These are phyloP conservation scores for Cytospora piceicola DNA, from an alignment of 2,329 filamentous ascomycete genomes.

Conservation along the genomic window DNA sequence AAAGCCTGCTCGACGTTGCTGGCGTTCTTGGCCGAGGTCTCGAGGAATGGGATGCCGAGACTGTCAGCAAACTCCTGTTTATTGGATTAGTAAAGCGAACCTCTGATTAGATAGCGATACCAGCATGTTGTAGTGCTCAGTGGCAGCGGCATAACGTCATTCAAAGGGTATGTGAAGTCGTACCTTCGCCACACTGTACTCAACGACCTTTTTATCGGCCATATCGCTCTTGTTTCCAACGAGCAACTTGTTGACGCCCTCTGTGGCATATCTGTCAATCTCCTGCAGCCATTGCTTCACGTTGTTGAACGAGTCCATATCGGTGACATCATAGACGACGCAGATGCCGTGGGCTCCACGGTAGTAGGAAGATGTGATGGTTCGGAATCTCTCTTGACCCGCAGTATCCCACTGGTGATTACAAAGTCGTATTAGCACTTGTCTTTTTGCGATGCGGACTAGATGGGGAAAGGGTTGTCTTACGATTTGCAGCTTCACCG, in stretches of 20 bases:
- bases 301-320: conserved; percentile 99
- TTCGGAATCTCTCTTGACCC: conserved; percentile 98
- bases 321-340: conserved; percentile 99
- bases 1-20: conserved; percentile 99
- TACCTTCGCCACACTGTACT: conserved; percentile 99
- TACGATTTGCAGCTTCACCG: conserved; percentile 99
- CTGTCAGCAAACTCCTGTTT: conserved; percentile 95
- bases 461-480: conserved; percentile 42
- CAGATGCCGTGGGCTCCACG: conserved; percentile 98
- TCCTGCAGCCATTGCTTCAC: conserved; percentile 99
- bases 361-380: conserved; percentile 99
- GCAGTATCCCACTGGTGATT: conserved; percentile 90
- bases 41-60: conserved; percentile 97
- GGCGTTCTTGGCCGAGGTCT: conserved; percentile 99
- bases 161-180: conserved; percentile 35
- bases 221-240: conserved; percentile 99
- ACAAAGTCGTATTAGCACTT: conserved; percentile 37
- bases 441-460: conserved; percentile 4
- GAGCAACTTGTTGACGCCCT: conserved; percentile 98
- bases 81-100: conserved; percentile 27
- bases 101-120: conserved; percentile 20
- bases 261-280: conserved; percentile 98
- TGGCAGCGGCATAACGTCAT: not conserved
- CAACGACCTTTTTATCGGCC: conserved; percentile 99
- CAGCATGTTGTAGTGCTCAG: conserved; percentile 28